These are phyloP conservation scores for Trichoderma hamatum DNA, from an alignment of 2,329 filamentous ascomycete species.

Conservation along the genomic window DNA sequence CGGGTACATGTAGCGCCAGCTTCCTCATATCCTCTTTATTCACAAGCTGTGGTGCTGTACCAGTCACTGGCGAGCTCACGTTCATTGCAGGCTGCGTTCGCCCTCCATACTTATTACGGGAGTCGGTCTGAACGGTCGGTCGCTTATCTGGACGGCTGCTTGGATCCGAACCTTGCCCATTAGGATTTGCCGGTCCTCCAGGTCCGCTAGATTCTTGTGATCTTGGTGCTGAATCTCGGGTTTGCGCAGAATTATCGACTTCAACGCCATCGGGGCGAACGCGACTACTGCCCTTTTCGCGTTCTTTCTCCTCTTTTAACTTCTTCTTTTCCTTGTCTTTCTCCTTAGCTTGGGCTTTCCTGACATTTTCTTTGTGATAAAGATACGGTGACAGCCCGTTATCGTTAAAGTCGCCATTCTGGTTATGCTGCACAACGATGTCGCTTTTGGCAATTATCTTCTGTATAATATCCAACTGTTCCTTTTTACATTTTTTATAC, in stretches of 20 bases:
- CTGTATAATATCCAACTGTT: slow-evolving; percentile 30
- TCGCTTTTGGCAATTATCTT: slow-evolving; percentile 31
- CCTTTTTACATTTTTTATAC: slow-evolving; percentile 31
- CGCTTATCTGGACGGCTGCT: slow-evolving; percentile 11
- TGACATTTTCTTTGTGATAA: slow-evolving; percentile 28
- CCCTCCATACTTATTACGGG: slow-evolving; percentile 21
- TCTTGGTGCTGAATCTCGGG: neutral
- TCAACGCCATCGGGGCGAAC: slow-evolving; percentile 9
- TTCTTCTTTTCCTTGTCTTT: slow-evolving; percentile 22
- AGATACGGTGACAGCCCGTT: slow-evolving; percentile 29
- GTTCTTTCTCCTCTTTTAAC: slow-evolving; percentile 24
- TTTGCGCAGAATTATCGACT: neutral
- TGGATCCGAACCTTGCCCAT: neutral
- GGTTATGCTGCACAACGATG: neutral
- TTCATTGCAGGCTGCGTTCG: neutral
- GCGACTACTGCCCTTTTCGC: slow-evolving; percentile 7
- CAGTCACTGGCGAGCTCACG: slow-evolving; percentile 1
- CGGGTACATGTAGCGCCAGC: neutral
- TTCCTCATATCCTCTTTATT: slow-evolving; percentile 19
- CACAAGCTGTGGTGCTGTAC: neutral
- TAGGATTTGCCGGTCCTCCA: neutral
- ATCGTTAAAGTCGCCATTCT: slow-evolving; percentile 29
- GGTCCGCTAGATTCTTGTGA: neutral
- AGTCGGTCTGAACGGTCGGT: slow-evolving; percentile 2
- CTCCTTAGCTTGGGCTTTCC: slow-evolving; percentile 9